Evolutionary conservation across 2,329 filamentous ascomycete species (phyloP).

Genomic region (Parasarocladium wereldwijsianum): DNA sequence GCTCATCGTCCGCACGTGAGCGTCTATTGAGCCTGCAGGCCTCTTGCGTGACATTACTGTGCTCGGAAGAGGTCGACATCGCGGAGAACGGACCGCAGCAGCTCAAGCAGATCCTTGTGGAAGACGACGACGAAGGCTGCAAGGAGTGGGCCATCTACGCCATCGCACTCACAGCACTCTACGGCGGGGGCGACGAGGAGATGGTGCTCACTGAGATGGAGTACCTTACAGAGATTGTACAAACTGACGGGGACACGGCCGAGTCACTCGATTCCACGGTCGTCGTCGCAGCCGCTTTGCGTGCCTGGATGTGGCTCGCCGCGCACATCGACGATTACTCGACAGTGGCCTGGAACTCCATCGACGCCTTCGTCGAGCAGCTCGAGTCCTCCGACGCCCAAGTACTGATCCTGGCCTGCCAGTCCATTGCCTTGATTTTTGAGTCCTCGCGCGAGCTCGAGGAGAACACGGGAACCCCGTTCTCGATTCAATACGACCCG

Average conservation of each 20-base stretch:
- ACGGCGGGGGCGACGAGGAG: conserved; percentile 56
- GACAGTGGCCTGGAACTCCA: conserved; percentile 52
- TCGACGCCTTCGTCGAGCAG: conserved; percentile 75
- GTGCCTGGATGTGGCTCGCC: conserved; percentile 68
- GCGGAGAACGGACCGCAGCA: conserved; percentile 15
- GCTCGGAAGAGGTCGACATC: conserved; percentile 41
- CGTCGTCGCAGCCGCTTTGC: conserved; percentile 60
- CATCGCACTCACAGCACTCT: conserved; percentile 57
- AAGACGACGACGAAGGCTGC: conserved; percentile 49
- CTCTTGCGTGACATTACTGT: conserved; percentile 53
- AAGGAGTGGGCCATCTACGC: conserved; percentile 60
- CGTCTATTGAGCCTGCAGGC: conserved; percentile 57
- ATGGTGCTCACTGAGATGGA: conserved; percentile 59
- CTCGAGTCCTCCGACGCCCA: conserved; percentile 58
- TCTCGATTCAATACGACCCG: conserved; percentile 35
- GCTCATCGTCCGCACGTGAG: conserved; percentile 54
- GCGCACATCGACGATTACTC: conserved; percentile 65
- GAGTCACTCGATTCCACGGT: conserved; percentile 55
- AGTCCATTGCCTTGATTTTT: conserved; percentile 70
- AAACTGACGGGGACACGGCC: conserved; percentile 62
- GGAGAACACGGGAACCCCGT: conserved; percentile 31
- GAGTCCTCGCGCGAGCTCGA: conserved; percentile 47
- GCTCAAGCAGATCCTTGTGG: conserved; percentile 20
- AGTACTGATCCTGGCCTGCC: conserved; percentile 64
- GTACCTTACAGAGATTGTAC: conserved; percentile 62